These are phyloP conservation scores for Nakazawaea ambrosiae DNA, from an alignment of 805 yeast genomes.

Conservation along the genomic window DNA sequence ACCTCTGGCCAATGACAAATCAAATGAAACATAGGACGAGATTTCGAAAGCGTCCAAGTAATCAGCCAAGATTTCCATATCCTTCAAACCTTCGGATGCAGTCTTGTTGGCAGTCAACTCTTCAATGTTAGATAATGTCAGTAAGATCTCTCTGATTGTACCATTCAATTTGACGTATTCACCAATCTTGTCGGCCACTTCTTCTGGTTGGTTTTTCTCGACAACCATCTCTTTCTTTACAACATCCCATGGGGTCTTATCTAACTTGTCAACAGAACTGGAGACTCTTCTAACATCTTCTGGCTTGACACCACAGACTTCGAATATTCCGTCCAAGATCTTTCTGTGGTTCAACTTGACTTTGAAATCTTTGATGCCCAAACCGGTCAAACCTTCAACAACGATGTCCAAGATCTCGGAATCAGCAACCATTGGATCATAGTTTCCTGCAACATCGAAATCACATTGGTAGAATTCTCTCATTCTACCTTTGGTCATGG, in stretches of 20 bases:
- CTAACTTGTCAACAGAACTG: constrained; percentile 94
- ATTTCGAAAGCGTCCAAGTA: constrained; percentile 83
- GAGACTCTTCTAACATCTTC: constrained; percentile 92
- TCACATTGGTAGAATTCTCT: constrained; percentile 99
- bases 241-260: constrained; percentile 91
- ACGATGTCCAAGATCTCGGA: constrained; percentile 78
- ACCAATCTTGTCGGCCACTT: constrained; percentile 90
- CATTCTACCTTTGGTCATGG: constrained; percentile 99
- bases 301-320: constrained; percentile 88
- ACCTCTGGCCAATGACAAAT: constrained; percentile 94
- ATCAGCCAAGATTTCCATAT: constrained; percentile 66
- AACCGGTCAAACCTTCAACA: constrained; percentile 75
- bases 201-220: constrained; percentile 87
- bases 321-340: constrained; percentile 91
- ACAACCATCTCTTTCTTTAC: constrained; percentile 88
- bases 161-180: constrained; percentile 86
- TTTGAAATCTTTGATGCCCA: constrained; percentile 86
- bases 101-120: constrained; percentile 54
- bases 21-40: constrained; percentile 64
- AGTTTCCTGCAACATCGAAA: constrained; percentile 91
- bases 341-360: constrained; percentile 93
- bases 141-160: constrained; percentile 55
- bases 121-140: constrained; percentile 48
- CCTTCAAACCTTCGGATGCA: constrained; percentile 76
- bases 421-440: constrained; percentile 95